Evolutionary conservation across 2,329 filamentous ascomycete genomes (phyloP).

Genomic region (Alternaria triticina): DNA sequence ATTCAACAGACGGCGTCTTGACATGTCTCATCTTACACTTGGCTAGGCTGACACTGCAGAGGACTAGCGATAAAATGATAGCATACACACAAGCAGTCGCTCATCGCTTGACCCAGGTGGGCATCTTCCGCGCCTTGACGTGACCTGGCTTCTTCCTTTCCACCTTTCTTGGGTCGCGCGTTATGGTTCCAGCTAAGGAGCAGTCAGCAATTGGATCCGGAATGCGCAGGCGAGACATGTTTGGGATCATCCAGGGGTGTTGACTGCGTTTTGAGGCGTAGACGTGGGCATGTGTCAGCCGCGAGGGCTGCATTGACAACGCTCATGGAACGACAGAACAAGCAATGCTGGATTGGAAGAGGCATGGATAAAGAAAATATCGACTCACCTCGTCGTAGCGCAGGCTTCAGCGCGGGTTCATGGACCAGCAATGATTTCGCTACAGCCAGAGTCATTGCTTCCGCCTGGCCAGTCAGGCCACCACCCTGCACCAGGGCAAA

Average conservation of each 20-base stretch:
- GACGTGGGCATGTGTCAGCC: slow-evolving; percentile 4
- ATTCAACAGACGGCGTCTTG: background rate
- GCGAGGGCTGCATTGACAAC: slow-evolving; percentile 1
- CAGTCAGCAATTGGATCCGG: slow-evolving; percentile 51
- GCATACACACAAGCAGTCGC: slow-evolving; percentile 35
- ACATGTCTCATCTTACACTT: slow-evolving; percentile 14
- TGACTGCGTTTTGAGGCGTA: slow-evolving; percentile 9
- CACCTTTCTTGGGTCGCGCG: slow-evolving; percentile 87
- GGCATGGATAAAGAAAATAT: slow-evolving; percentile 1
- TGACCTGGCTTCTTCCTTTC: slow-evolving; percentile 98
- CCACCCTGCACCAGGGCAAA: slow-evolving; percentile 86
- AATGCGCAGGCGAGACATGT: slow-evolving; percentile 13
- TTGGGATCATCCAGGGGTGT: slow-evolving; percentile 9
- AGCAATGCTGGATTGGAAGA: background rate
- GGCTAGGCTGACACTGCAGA: slow-evolving; percentile 20
- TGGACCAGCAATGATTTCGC: slow-evolving; percentile 87
- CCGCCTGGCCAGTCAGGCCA: slow-evolving; percentile 92
- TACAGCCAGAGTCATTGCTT: slow-evolving; percentile 89
- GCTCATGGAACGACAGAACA: background rate
- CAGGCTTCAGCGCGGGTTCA: slow-evolving; percentile 88
- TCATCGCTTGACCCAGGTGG: slow-evolving; percentile 91
- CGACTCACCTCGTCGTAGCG: slow-evolving; percentile 82
- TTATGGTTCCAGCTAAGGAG: slow-evolving; percentile 82
- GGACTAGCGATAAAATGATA: slow-evolving; percentile 20
- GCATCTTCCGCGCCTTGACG: slow-evolving; percentile 97